Conservation (phyloP, 75 land plant species). For the Isoetes taiwanensis region DNA sequence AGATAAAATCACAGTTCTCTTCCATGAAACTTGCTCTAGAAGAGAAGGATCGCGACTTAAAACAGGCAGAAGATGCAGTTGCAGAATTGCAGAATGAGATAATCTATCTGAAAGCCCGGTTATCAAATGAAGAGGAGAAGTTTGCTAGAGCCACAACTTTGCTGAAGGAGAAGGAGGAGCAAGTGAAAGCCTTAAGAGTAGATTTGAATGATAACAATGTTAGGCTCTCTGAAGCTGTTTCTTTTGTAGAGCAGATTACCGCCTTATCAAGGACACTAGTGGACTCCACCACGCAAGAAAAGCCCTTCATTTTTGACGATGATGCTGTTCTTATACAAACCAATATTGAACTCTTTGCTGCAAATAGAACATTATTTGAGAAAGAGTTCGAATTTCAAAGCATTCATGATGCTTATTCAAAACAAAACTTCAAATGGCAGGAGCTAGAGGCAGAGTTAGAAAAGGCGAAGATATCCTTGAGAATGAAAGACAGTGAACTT, state of each 20-base stretch:
- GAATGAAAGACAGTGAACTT: constrained; percentile 41
- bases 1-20: constrained; percentile 47
- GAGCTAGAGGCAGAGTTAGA: constrained; percentile 44
- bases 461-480: constrained; percentile 32
- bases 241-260: constrained; percentile 52
- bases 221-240: constrained; percentile 47
- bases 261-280: constrained; percentile 46
- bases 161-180: constrained; percentile 52
- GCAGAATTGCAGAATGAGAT: constrained; percentile 41
- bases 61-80: constrained; percentile 31
- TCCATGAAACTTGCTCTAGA: constrained; percentile 33
- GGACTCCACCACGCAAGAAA: constrained; percentile 18
- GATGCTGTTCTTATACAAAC: constrained; percentile 16
- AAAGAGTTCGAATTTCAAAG: constrained; percentile 11
- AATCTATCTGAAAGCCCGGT: constrained; percentile 23
- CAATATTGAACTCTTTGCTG: constrained; percentile 14
- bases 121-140: constrained; percentile 54
- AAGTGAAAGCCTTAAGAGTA: constrained; percentile 22
- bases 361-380: constrained; percentile 25
- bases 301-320: constrained; percentile 14
- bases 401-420: constrained; percentile 15
- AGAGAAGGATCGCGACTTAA: constrained; percentile 46
- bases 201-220: constrained; percentile 32
- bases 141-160: constrained; percentile 31
- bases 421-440: constrained; percentile 11